A percentile compares a stretch with the other conserved stretches of the same genome.
Conservation (phyloP, 148 eudicot species). For the Rhododendron henanense region DNA sequence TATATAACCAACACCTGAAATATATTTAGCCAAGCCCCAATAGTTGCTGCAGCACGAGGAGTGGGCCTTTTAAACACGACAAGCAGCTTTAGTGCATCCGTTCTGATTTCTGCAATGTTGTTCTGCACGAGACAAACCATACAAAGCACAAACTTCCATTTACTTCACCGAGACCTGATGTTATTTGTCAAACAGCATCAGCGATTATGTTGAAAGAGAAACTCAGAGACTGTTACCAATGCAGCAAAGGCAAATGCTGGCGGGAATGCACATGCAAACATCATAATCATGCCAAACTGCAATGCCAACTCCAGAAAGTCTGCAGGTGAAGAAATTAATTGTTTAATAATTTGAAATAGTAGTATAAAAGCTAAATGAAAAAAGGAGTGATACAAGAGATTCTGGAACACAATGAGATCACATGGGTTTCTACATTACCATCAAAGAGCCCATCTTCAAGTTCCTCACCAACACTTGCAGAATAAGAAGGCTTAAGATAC, state of each 20-base stretch:
- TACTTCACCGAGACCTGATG: background rate
- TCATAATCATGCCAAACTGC: constrained; percentile 98
- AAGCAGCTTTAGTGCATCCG: constrained; percentile 87
- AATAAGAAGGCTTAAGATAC: constrained; percentile 73
- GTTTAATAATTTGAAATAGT: background rate
- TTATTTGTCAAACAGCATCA: background rate
- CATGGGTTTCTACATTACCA: constrained; percentile 43
- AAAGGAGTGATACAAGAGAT: background rate
- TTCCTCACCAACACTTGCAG: constrained; percentile 91
- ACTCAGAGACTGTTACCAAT: constrained; percentile 40
- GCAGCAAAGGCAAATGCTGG: constrained; percentile 79
- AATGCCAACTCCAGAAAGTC: constrained; percentile 86
- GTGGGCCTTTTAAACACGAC: constrained; percentile 71
- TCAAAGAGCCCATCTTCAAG: constrained; percentile 98
- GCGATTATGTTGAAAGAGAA: background rate
- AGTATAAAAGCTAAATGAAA: background rate
- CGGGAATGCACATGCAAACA: constrained; percentile 98
- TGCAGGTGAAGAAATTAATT: constrained; percentile 28
- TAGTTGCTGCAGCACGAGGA: constrained; percentile 86
- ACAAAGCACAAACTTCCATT: background rate
- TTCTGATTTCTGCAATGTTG: constrained; percentile 83
- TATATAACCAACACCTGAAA: constrained; percentile 53
- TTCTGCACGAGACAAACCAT: constrained; percentile 46
- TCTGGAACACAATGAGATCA: background rate
- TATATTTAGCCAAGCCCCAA: constrained; percentile 96